Percentiles rank a stretch among this genome's conserved stretches.
Evolutionary conservation across 768 basidiomycete species (phyloP).

Genomic region (Atractiella rhizophila): DNA sequence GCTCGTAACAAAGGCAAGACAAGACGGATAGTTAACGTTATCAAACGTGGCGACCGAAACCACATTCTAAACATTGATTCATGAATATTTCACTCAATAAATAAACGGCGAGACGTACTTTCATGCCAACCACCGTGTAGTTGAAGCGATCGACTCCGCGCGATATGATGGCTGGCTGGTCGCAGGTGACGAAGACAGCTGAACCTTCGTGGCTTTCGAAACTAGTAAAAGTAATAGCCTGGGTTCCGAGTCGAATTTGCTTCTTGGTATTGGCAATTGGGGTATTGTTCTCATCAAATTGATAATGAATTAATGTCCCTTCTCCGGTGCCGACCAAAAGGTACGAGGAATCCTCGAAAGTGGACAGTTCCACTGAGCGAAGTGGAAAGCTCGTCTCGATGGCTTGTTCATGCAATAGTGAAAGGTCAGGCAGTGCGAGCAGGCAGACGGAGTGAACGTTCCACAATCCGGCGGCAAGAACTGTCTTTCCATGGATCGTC

Average conservation of each 20-base stretch:
- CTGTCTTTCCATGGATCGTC: slow-evolving; percentile 24
- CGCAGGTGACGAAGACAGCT: slow-evolving; percentile 43
- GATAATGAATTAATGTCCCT: slow-evolving; percentile 39
- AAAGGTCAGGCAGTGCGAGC: slow-evolving; percentile 24
- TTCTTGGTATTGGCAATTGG: slow-evolving; percentile 28
- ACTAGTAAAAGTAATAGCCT: slow-evolving; percentile 37
- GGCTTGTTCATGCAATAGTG: slow-evolving; percentile 12
- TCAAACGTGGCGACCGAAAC: slow-evolving; percentile 31
- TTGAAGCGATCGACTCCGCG: slow-evolving; percentile 37
- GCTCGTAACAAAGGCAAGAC: slow-evolving; percentile 35
- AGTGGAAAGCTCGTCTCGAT: slow-evolving; percentile 27
- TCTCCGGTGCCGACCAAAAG: slow-evolving; percentile 51
- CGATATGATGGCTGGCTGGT: slow-evolving; percentile 41
- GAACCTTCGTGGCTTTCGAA: slow-evolving; percentile 20
- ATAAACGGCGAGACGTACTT: slow-evolving; percentile 28
- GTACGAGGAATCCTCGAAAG: slow-evolving; percentile 28
- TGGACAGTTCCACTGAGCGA: slow-evolving; percentile 24
- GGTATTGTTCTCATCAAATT: slow-evolving; percentile 25
- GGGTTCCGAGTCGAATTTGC: slow-evolving; percentile 36
- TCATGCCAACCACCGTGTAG: slow-evolving; percentile 46
- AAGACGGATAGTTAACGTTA: slow-evolving; percentile 27
- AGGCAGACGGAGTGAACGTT: slow-evolving; percentile 38
- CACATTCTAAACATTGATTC: slow-evolving; percentile 26
- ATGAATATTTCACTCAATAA: not conserved
- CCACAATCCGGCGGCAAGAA: slow-evolving; percentile 53